Percentiles rank a stretch among this genome's conserved stretches.
Evolutionary conservation across 2,329 filamentous ascomycete genomes (phyloP).

Genomic region (Aspergillus sp.): DNA sequence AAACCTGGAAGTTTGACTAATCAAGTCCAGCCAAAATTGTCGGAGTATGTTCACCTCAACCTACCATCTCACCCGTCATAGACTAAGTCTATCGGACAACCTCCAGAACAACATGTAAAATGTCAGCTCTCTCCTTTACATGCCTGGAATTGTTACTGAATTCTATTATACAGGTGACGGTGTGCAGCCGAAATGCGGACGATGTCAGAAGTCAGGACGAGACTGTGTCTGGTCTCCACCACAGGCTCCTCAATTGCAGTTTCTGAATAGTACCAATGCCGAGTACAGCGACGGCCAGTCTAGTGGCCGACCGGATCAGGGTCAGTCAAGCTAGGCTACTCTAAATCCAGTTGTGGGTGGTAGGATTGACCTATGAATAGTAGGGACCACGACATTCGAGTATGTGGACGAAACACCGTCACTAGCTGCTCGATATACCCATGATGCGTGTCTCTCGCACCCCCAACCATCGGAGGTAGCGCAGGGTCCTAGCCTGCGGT

Average conservation of each 20-base stretch:
- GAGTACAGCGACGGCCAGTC: background rate
- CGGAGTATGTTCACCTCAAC: conserved; percentile 9
- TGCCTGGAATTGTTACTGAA: background rate
- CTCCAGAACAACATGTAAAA: conserved; percentile 2
- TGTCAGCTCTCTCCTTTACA: conserved; percentile 1
- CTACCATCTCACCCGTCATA: background rate
- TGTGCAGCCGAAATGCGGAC: conserved; percentile 6
- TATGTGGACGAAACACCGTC: conserved; percentile 12
- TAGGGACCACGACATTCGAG: background rate
- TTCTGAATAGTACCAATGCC: conserved; percentile 3
- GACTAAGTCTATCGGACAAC: background rate
- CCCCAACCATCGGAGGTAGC: too few species aligned
- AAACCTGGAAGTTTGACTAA: background rate
- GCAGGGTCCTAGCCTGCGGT: too few species aligned
- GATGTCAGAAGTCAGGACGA: conserved; percentile 8
- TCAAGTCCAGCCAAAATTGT: conserved; percentile 10
- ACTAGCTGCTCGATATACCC: conserved; percentile 1
- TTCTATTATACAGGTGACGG: conserved; percentile 5
- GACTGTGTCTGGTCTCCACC: conserved; percentile 5
- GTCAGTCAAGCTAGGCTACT: background rate
- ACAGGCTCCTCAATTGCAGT: conserved; percentile 1
- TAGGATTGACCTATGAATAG: background rate
- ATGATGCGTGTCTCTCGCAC: background rate
- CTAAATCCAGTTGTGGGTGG: background rate
- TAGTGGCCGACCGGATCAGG: background rate